Evolutionary conservation across 441 rosid species (phyloP), one percentile per base, ranked within the genome.

Genomic region (Brassica balearica): DNA sequence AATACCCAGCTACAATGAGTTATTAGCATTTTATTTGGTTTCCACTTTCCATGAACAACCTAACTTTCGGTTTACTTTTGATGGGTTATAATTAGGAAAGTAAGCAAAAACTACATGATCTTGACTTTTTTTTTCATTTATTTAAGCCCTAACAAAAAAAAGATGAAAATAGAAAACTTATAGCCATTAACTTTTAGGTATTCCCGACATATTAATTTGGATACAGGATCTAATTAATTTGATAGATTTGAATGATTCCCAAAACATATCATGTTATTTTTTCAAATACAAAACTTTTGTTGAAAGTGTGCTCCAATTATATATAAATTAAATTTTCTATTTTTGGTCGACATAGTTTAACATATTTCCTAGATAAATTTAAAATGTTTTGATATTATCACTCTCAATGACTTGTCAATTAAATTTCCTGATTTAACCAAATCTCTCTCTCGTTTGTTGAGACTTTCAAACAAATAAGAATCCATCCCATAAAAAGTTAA

Each of bases 381-480:
- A 7, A 36, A 36, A 36, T 36, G 9, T 8, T 36, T 36, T 36
- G 41, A 36, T 36, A 70, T 10, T 36, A 63, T 69, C 56, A 8
- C 32, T 7, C 51, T 46, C 55, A 76, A 8, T 60, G 69, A 68
- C 62, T 60, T 60, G 25, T 76, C 79, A 76, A 76, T 68, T 43
- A 60, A 19, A 1, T 43, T 29, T 29, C 34, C 34, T 29, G 11
- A 69, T 68, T 34, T 69, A 61, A 38, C 46, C 68, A 51, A 29
- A 61, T 76, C 46, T 23, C 38, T 23, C 38, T 76, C 60, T 76
- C 15, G 62, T 17, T 27, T 60, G 62, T 29, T 60, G 27, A 43
- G 61, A 59, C 51, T 60, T 9, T 20, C 14, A 58, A 67, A 23
- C 29, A 41, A 76, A 22, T 3, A 69, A 60, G 62, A 76, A 76